Conservation (phyloP, 2,329 filamentous ascomycete genomes). For the Exophiala alcalophila region DNA sequence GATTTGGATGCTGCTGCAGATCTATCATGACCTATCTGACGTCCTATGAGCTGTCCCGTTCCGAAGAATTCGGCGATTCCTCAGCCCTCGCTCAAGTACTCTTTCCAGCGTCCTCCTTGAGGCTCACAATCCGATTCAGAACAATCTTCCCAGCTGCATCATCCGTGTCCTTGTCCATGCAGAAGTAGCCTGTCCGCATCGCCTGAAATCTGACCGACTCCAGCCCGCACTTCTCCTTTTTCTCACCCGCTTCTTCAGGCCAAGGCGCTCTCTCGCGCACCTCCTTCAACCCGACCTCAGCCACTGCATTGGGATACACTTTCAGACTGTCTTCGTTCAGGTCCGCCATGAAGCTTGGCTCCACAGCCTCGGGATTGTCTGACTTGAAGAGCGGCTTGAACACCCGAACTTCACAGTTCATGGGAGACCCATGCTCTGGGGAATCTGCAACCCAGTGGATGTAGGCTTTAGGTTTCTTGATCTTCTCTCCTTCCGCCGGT, state of each 20-base stretch:
- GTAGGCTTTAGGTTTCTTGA: conserved; percentile 67
- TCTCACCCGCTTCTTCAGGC: conserved; percentile 74
- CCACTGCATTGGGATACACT: conserved; percentile 71
- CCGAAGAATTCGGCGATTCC: not conserved
- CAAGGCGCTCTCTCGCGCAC: conserved; percentile 71
- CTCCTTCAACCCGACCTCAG: conserved; percentile 81
- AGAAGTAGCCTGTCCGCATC: conserved; percentile 83
- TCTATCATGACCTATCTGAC: too few species aligned
- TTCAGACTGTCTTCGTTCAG: conserved; percentile 81
- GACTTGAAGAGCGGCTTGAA: conserved; percentile 84
- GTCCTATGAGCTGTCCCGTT: too few species aligned
- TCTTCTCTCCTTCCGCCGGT: conserved; percentile 60
- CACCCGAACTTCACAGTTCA: conserved; percentile 69
- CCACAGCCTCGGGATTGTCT: conserved; percentile 72
- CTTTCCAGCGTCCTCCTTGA: conserved; percentile 85
- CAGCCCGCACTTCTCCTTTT: conserved; percentile 55
- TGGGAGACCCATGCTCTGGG: conserved; percentile 57
- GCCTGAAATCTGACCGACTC: conserved; percentile 87
- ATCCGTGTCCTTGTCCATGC: conserved; percentile 74
- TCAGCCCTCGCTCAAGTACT: conserved; percentile 8
- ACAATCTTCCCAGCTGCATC: conserved; percentile 67
- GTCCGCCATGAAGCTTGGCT: conserved; percentile 78
- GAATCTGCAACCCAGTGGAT: conserved; percentile 87
- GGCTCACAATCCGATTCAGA: conserved; percentile 83
- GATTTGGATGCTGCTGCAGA: too few species aligned